Conservation (phyloP, 352 stramenopile genomes). For the Halophytophthora polymorphica region DNA sequence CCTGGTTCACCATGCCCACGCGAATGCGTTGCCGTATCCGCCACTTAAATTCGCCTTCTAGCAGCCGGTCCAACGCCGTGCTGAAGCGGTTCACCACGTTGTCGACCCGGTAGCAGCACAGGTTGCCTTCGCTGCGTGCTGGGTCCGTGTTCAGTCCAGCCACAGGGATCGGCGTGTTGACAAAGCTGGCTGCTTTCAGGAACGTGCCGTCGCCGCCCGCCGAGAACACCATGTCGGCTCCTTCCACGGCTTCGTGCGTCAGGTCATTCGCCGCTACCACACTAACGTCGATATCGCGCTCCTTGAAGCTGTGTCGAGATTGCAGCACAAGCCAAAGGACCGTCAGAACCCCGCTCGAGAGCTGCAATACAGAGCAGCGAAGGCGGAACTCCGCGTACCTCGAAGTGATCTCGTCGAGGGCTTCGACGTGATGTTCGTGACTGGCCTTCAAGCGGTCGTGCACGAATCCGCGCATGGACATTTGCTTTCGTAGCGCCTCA, state of each 20-base stretch:
- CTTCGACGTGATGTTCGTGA: slow-evolving; percentile 84
- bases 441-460: slow-evolving; percentile 84
- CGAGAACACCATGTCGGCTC: slow-evolving; percentile 85
- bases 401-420: slow-evolving; percentile 80
- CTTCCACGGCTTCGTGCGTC: slow-evolving; percentile 72
- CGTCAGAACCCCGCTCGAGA: background rate
- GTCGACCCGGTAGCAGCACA: slow-evolving; percentile 87
- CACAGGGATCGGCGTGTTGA: slow-evolving; percentile 83
- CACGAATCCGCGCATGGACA: slow-evolving; percentile 88
- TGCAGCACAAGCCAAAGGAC: background rate
- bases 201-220: slow-evolving; percentile 86
- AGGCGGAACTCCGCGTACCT: slow-evolving; percentile 24
- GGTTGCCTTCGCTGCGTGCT: slow-evolving; percentile 78
- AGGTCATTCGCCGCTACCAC: slow-evolving; percentile 79
- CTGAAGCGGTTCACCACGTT: slow-evolving; percentile 72
- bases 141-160: slow-evolving; percentile 85
- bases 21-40: slow-evolving; percentile 79
- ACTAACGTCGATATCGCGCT: slow-evolving; percentile 61
- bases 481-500: slow-evolving; percentile 86
- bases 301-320: slow-evolving; percentile 50
- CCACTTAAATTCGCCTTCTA: slow-evolving; percentile 78
- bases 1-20: slow-evolving; percentile 87
- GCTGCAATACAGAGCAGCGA: slow-evolving; percentile 7
- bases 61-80: slow-evolving; percentile 59
- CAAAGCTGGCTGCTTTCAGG: slow-evolving; percentile 82